Evolutionary conservation across 2,329 filamentous ascomycete genomes (phyloP), one percentile per base, ranked within the genome.

Genomic region (Didymellaceae sp.): DNA sequence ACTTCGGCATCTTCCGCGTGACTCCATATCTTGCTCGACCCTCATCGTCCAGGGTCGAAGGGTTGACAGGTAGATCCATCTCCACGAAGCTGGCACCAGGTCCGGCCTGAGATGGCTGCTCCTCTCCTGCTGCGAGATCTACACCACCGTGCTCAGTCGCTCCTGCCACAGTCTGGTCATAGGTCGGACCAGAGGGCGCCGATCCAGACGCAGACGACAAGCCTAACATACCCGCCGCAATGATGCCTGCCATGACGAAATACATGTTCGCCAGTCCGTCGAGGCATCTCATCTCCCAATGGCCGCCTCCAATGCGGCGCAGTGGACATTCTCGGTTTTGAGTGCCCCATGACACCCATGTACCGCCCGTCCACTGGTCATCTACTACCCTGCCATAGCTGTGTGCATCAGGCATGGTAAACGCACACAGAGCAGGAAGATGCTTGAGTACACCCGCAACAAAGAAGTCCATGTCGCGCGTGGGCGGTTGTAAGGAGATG

Each of bases 191-290:
- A 37, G 48, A 7, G 3, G 39, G 46, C 18, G 39, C 8, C 2
- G 26, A 2, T 9, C 25, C 39, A 21, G 42, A 25, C 20, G 18
- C 37, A 34, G 74, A 69, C 1, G 66, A 58, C 2, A 90, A 59
- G 0, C 88, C 88, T 1, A 78, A 54, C 0, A 82, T 71, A 0
- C 88, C 88, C 0, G 83, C 82, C 0, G 78, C 78, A 0, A 91
- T 64, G 0, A 91, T 66, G 0, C 83, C 85, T 0, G 82, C 79
- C 14, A 89, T 69, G 0, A 83, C 87, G 1, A 95, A 72, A 66
- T 94, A 95, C 45, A 86, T 83, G 65, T 95, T 95, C 3, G 89
- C 88, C 14, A 91, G 73, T 0, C 90, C 90, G 63, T 95, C 90
- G n/a, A 93, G 65, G 45, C 82, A 84, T 65, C 90, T 87, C 17